Conservation (phyloP, 2,329 filamentous ascomycete genomes). For the Cordyceps cateniannulata region DNA sequence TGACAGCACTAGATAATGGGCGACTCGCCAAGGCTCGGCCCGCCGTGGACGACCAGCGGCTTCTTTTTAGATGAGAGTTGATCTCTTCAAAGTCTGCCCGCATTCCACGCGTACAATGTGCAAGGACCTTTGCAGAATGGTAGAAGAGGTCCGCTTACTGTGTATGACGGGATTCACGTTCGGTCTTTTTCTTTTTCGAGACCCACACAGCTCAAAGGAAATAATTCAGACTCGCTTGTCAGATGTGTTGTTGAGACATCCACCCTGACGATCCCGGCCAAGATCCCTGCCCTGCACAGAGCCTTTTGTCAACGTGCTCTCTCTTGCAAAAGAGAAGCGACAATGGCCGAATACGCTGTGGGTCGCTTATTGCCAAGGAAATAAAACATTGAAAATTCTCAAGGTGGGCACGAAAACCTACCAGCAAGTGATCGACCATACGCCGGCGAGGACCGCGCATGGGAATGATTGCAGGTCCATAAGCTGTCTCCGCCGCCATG, state of each 20-base stretch:
- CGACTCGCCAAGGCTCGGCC: not conserved
- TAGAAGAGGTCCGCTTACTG: not conserved
- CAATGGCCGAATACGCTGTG: not conserved
- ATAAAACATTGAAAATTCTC: not conserved
- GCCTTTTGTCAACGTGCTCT: not conserved
- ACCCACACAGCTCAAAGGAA: not conserved
- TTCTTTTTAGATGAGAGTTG: constrained; percentile 1
- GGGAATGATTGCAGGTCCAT: not conserved
- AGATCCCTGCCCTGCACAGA: not conserved
- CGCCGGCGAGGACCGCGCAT: not conserved
- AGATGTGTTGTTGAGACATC: constrained; percentile 6
- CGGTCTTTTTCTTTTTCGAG: not conserved
- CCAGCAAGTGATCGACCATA: not conserved
- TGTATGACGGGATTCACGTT: not conserved
- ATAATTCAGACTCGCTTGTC: not conserved
- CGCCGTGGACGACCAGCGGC: not conserved
- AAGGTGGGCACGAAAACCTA: not conserved
- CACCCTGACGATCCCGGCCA: not conserved
- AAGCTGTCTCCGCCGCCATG: not conserved
- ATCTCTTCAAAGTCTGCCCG: not conserved
- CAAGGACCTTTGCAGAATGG: not conserved
- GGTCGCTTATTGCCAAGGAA: not conserved
- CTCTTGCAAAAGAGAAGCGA: not conserved
- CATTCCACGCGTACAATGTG: not conserved
- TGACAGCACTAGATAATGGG: not conserved